A percentile compares a stretch with the other conserved stretches of the same genome.
phyloP scores from a whole-genome alignment of 345 rosid species.

The Linum usitatissimum region DNA sequence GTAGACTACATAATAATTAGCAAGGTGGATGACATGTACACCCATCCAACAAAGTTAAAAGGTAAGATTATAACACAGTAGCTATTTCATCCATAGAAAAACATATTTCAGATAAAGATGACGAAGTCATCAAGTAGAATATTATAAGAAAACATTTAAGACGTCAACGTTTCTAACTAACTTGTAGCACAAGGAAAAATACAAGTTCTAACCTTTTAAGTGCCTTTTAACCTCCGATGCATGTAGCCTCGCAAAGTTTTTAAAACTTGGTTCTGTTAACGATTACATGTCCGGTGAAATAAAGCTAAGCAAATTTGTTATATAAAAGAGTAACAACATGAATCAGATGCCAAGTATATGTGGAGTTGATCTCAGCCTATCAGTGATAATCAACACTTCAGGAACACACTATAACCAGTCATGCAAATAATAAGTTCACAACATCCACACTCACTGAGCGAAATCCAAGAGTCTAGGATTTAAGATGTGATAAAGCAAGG shows the following conservation, averaged over 20 bases:
- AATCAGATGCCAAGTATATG: not conserved
- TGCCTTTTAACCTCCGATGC: not conserved
- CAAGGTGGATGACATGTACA: not conserved
- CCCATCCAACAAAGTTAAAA: not conserved
- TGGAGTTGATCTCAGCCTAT: not conserved
- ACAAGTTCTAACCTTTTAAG: not conserved
- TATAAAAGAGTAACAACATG: not conserved
- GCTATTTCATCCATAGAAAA: not conserved
- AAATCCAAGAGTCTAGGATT: not conserved
- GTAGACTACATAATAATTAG: not conserved
- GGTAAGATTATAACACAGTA: not conserved
- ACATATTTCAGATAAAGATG: not conserved
- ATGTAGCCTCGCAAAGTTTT: not conserved
- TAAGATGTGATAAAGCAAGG: constrained; percentile 1
- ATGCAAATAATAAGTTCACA: not conserved
- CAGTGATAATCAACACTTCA: not conserved
- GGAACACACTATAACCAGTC: not conserved
- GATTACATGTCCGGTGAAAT: not conserved
- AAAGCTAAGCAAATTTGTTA: not conserved
- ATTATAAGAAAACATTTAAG: too few relatives aligned
- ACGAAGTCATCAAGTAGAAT: not conserved
- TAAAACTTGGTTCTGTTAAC: not conserved
- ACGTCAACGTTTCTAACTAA: not conserved
- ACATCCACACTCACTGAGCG: not conserved
- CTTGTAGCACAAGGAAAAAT: not conserved